Percentiles rank a stretch among this genome's conserved stretches.
Evolutionary conservation across 2,329 filamentous ascomycete genomes (phyloP).

Genomic region (Fusarium brachygibbosum): DNA sequence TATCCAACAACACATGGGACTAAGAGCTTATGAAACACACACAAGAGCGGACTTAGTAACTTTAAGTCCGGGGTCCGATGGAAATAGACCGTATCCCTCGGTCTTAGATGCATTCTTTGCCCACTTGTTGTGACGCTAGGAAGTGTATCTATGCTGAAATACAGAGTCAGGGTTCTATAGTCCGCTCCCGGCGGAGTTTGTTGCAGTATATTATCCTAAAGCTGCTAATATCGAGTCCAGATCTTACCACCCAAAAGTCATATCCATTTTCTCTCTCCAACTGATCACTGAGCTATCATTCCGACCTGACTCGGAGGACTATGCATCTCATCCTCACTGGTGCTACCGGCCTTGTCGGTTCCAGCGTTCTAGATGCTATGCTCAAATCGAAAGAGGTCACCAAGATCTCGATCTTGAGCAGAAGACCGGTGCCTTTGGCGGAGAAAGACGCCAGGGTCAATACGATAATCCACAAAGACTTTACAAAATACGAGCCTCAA

Average conservation of each 20-base stretch:
- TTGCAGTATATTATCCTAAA: neutral
- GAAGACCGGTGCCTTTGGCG: conserved; percentile 32
- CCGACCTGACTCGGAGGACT: neutral
- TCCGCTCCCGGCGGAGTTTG: conserved; percentile 4
- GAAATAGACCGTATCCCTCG: conserved; percentile 11
- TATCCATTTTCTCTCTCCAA: neutral
- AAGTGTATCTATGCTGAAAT: neutral
- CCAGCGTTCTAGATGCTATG: conserved; percentile 38
- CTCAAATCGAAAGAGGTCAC: conserved; percentile 39
- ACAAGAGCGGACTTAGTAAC: conserved; percentile 3
- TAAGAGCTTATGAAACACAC: neutral
- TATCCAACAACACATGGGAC: neutral
- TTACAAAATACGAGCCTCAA: conserved; percentile 17
- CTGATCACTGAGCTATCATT: neutral
- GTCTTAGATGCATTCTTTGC: neutral
- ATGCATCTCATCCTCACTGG: conserved; percentile 51
- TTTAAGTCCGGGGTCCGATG: conserved; percentile 18
- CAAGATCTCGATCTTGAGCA: conserved; percentile 39
- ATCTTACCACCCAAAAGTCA: neutral
- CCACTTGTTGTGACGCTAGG: neutral
- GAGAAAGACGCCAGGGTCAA: conserved; percentile 33
- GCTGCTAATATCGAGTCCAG: no score
- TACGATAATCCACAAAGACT: conserved; percentile 34
- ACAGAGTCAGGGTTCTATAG: neutral
- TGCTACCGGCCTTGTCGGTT: conserved; percentile 38